Base-by-base conservation (phyloP, 148 eudicot species). In the Fagopyrum homotropicum region DNA sequence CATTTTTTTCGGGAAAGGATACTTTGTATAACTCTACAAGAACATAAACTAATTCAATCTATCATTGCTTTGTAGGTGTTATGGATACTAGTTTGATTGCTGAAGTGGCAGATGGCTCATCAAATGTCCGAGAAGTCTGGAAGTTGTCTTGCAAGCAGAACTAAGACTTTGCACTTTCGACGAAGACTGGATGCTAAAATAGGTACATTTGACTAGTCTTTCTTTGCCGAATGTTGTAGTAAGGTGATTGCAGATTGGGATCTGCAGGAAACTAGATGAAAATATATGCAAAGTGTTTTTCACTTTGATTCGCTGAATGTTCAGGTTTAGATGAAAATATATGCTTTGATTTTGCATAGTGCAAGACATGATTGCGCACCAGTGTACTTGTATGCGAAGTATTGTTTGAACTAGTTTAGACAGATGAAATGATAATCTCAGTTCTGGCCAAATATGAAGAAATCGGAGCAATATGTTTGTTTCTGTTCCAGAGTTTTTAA, bases 121-220 rank as follows among this genome's bases (percentile, higher is more conserved):
- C 91, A 9, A 88, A 88, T 54, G 80, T 88, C 49, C 83, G 91
- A 72, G 91, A 88, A 77, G 89, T 86, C n/a, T 88, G 91, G 91
- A 88, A 88, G 75, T 74, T 88, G 14, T 74, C 83, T 5, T 79
- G 79, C 73, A 84, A 77, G 86, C 80, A 79, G 80, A 79, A 6
- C 12, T 80, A 22, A 46, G 15, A 43, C 22, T 52, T 26, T 51
- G 47, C 26, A 4, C n/a, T 3, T 15, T 6, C 5, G 59, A 51
- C 5, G 43, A 73, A 73, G 16, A 19, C n/a, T 22, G 17, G 40
- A 15, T 49, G 57, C 48, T n/a, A 72, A 48, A 2, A 56, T 30
- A 74, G 45, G 66, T 56, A 17, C 63, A 44, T 16, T 29, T 35
- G 15, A 64, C 15, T 12, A 64, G 70, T 64, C 19, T 10, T 29